Base-by-base conservation (phyloP, 345 rosid species). In the Brassica cretica region DNA sequence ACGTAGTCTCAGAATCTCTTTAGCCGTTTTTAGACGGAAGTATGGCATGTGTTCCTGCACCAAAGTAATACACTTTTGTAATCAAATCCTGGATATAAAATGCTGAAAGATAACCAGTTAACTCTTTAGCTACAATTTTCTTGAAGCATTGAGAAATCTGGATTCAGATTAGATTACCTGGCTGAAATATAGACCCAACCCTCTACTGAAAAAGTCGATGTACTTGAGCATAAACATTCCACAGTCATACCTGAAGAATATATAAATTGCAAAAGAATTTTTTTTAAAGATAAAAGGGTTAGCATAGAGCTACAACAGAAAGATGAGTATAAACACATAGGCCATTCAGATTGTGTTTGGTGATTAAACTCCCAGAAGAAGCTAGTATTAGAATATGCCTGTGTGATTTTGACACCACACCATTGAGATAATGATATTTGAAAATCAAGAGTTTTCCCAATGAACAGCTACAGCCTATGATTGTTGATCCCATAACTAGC, bases 181-280 rank as follows among this genome's bases (percentile, higher is more conserved):
- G 84, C 80, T 74, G 77, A 96, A 96, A 84, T 91, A 90, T 69
- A 96, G 95, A 55, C 83, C 88, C 35, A 91, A 63, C 8, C 90
- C 98, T 87, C 99, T 86, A 86, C 98, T 90, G 80, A 87, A 90
- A 64, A 91, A 96, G 78, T 96, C 99, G 0, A 89, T 87, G 82
- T 96, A 96, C 74, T 96, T 96, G 58, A 96, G 87, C 99, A 96
- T 96, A 84, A 96, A 96, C 87, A 93, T 83, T 37, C 99, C 99
- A 32, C 99, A 96, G 75, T 96, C 99, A 77, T 80, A 96, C 87
- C 99, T 96, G 88, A 21, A 59, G 7, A 46, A 64, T 15, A 21
- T 44, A 63, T 1, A 78, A 1, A 72, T 53, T 24, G 75, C 58
- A 78, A 32, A 58, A 58, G 21, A 16, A 6, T 3, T 14, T 6